Evolutionary conservation across 306 rosid genomes (phyloP).

Genomic region (Gillenia trifoliata): DNA sequence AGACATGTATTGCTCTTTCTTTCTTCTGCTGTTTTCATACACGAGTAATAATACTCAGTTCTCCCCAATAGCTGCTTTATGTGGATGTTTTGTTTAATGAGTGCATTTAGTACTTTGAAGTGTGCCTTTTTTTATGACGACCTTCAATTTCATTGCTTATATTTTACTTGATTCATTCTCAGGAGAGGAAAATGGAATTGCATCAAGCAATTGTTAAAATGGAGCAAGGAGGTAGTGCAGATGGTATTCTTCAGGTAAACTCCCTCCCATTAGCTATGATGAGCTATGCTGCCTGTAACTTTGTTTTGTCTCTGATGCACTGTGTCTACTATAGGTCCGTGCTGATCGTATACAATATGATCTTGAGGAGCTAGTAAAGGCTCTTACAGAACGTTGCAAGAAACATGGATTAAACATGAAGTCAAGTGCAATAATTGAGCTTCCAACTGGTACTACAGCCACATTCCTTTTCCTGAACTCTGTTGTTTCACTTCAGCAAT

Average conservation of each 20-base stretch:
- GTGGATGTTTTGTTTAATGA: neutral
- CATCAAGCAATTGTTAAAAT: conserved; percentile 90
- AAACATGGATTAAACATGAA: conserved; percentile 73
- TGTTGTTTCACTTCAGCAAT: neutral
- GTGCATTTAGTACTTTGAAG: neutral
- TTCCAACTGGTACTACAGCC: conserved; percentile 60
- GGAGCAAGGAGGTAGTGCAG: conserved; percentile 95
- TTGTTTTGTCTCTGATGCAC: conserved; percentile 32
- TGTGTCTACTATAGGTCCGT: conserved; percentile 59
- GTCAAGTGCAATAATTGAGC: conserved; percentile 66
- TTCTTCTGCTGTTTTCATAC: neutral
- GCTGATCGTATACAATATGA: conserved; percentile 92
- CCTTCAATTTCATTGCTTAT: neutral
- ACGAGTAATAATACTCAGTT: neutral
- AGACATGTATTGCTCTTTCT: neutral
- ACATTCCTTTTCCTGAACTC: neutral
- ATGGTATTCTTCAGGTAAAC: conserved; percentile 95
- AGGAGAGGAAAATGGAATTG: conserved; percentile 84
- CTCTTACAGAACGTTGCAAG: conserved; percentile 79
- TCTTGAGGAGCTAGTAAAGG: conserved; percentile 74
- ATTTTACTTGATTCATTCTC: conserved; percentile 12
- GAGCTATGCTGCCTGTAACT: neutral
- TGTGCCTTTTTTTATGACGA: neutral
- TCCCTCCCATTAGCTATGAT: conserved; percentile 9
- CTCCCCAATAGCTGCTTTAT: neutral